A percentile compares a stretch with the other conserved stretches of the same genome.
Evolutionary conservation across 2,329 filamentous ascomycete genomes (phyloP).

Genomic region (Balansia obtecta): DNA sequence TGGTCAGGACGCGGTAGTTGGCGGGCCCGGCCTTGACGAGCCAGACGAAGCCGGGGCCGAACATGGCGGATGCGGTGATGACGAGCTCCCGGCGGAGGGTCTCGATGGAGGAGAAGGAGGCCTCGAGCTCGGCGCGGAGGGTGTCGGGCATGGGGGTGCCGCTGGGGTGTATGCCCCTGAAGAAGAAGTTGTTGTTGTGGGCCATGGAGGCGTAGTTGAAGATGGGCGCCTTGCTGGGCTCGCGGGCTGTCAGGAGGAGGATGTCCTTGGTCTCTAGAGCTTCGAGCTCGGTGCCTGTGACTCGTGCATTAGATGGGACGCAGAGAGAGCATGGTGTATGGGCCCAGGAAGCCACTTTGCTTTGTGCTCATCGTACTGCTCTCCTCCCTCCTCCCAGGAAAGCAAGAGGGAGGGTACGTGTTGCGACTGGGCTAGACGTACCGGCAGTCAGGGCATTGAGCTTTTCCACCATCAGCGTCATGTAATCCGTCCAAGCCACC

Average conservation of each 20-base stretch:
- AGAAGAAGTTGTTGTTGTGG: conserved; percentile 83
- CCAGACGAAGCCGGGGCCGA: conserved; percentile 96
- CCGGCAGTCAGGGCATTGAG: conserved; percentile 65
- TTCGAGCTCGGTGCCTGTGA: conserved; percentile 50
- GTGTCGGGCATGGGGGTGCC: conserved; percentile 39
- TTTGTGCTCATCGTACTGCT: too few relatives aligned
- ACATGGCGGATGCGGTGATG: conserved; percentile 76
- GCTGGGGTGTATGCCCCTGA: conserved; percentile 38
- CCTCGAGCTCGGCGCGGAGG: conserved; percentile 48
- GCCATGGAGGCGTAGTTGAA: conserved; percentile 98
- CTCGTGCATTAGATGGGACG: too few relatives aligned
- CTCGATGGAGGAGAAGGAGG: conserved; percentile 70
- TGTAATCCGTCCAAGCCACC: conserved; percentile 75
- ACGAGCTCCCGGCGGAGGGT: conserved; percentile 72
- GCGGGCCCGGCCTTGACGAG: conserved; percentile 50
- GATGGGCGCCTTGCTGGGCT: conserved; percentile 61
- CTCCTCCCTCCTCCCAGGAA: neutral
- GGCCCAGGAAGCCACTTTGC: too few relatives aligned
- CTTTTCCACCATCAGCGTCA: conserved; percentile 58
- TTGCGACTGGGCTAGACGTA: conserved; percentile 28
- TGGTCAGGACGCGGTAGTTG: conserved; percentile 61
- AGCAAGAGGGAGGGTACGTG: neutral
- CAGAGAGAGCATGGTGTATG: neutral
- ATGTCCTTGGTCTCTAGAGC: conserved; percentile 52
- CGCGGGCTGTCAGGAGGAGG: conserved; percentile 62